Evolutionary conservation across 345 rosid species (phyloP).

Genomic region (Populus euphratica): DNA sequence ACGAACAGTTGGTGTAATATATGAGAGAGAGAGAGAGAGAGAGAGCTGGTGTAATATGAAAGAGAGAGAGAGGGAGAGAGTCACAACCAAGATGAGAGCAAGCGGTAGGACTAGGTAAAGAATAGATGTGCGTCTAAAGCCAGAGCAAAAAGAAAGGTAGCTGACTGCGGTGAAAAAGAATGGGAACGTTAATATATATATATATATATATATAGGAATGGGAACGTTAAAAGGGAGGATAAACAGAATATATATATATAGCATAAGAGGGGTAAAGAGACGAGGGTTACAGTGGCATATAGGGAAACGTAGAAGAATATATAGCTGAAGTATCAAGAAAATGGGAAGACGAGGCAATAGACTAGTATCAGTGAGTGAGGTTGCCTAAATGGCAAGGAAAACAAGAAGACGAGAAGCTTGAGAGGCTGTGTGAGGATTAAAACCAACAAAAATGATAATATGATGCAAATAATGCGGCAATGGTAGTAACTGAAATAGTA

Average conservation of each 20-base stretch:
- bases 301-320: background rate
- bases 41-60: too few relatives aligned
- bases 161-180: background rate
- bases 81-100: background rate
- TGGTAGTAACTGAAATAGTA: background rate
- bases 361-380: background rate
- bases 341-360: background rate
- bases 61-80: background rate
- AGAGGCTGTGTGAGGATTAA: background rate
- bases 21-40: background rate
- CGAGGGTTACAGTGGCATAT: background rate
- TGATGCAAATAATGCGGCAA: background rate
- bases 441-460: background rate
- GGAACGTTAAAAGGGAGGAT: background rate
- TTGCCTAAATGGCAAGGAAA: background rate
- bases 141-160: background rate
- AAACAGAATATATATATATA: too few relatives aligned
- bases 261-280: background rate
- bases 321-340: background rate
- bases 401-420: background rate
- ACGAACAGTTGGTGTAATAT: background rate
- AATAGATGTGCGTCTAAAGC: background rate
- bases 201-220: too few relatives aligned
- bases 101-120: background rate
- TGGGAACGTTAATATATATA: too few relatives aligned